Evolutionary conservation across 2,329 filamentous ascomycete species (phyloP).

Genomic region (Cladobotryum mycophilum): DNA sequence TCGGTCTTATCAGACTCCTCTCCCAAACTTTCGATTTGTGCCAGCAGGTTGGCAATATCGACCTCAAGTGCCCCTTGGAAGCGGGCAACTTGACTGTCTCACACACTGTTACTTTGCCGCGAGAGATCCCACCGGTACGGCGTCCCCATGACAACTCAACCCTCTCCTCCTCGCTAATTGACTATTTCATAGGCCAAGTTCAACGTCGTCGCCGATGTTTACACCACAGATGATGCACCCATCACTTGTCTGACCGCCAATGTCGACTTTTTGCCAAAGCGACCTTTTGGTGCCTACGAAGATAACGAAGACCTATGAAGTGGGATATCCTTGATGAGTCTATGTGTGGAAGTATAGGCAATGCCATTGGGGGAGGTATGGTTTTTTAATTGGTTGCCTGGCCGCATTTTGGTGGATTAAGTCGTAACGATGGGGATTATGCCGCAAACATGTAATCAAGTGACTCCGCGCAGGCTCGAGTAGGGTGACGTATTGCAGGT

Average conservation of each 20-base stretch:
- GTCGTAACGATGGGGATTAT: not conserved
- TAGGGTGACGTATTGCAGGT: no score
- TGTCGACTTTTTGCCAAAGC: constrained; percentile 50
- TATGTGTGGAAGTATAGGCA: not conserved
- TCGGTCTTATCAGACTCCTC: constrained; percentile 85
- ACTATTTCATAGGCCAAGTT: constrained; percentile 66
- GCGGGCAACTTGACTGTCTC: constrained; percentile 65
- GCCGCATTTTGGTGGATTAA: constrained; percentile 3
- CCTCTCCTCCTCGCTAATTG: constrained; percentile 10
- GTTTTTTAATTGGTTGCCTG: not conserved
- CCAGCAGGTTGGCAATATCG: constrained; percentile 81
- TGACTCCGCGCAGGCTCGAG: no score
- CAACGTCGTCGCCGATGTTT: constrained; percentile 80
- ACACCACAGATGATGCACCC: constrained; percentile 61
- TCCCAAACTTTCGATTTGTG: constrained; percentile 78
- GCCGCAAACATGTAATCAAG: not conserved
- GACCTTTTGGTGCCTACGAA: constrained; percentile 22
- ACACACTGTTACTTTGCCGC: constrained; percentile 80
- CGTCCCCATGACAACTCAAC: no score
- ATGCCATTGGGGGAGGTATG: not conserved
- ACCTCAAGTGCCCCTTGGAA: constrained; percentile 82
- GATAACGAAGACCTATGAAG: constrained; percentile 38
- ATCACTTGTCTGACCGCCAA: constrained; percentile 83
- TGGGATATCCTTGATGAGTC: not conserved
- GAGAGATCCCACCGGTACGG: constrained; percentile 81